Base-by-base conservation (phyloP, 1,139 yeast species). In the Nakaseomyces nivariensis region DNA sequence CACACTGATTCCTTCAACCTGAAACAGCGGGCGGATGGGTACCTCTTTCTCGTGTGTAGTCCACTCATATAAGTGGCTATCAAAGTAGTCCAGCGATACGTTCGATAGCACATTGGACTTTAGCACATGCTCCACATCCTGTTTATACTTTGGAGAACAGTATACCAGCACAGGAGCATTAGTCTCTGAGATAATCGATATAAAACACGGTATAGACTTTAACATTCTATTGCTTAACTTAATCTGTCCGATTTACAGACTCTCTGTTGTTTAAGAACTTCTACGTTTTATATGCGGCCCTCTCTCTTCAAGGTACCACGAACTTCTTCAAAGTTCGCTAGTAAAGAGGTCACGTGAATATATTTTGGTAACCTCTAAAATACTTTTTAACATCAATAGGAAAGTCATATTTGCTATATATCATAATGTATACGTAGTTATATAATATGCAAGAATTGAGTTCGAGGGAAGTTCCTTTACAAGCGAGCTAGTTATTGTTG, bases 91-190 rank as follows among this genome's bases (percentile, higher is more conserved):
- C 37, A 64, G 40, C 1, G 68, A 58, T 34, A 61, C 57, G 48
- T 65, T 63, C 1, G 67, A 60, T 22, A 63, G 52, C 5, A 63
- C 61, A 49, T 64, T 63, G 49, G 53, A 63, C 45, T 63, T 59
- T 27, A 64, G 48, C 6, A 56, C 60, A 27, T 54, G 49, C 29
- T 64, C 56, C 10, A 59, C 51, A 34, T 60, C 59, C 4, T 51
- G 27, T 49, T 25, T n/a, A 53, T 50, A 25, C 24, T 41, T 17
- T 10, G 34, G 33, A 4, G 57, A 52, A 0, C 58, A 56, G 46
- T 58, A 57, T 8, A 63, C 53, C 24, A 63, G 46, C 10, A 64
- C 48, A 1, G 68, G 67, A 24, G 49, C 56, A 44, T 59, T 55
- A 3, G 49, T 41, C 29, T 55, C 57, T 46, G 59, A 60, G 8